These are phyloP conservation scores for Galerina sulciceps DNA, from an alignment of 768 basidiomycete species.

Conservation along the genomic window DNA sequence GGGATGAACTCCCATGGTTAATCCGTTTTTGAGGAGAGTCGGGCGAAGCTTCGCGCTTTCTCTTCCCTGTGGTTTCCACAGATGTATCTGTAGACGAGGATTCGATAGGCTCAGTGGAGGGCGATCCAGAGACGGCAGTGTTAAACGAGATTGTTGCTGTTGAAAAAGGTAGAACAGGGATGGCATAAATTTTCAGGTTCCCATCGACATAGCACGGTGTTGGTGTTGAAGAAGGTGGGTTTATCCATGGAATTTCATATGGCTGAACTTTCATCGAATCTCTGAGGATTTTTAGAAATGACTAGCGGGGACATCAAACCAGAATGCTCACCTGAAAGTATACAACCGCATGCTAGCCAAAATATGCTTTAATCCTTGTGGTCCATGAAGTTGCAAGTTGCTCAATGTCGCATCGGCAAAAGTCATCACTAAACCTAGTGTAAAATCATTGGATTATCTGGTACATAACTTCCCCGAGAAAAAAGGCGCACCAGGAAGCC, in stretches of 20 bases:
- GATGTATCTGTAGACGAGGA: neutral
- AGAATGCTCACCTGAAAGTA: slow-evolving; percentile 58
- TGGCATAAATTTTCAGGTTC: slow-evolving; percentile 66
- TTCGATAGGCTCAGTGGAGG: neutral
- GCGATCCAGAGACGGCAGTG: neutral
- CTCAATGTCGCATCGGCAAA: slow-evolving; percentile 72
- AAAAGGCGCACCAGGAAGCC: slow-evolving; percentile 68
- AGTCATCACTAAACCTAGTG: slow-evolving; percentile 77
- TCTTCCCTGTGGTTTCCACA: slow-evolving; percentile 37
- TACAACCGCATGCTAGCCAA: slow-evolving; percentile 74
- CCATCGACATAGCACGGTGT: slow-evolving; percentile 63
- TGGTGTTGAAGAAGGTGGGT: slow-evolving; percentile 22
- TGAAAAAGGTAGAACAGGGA: slow-evolving; percentile 43
- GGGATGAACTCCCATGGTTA: slow-evolving; percentile 10
- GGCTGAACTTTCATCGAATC: slow-evolving; percentile 53
- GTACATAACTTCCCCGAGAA: neutral
- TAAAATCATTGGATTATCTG: neutral
- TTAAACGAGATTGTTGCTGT: neutral
- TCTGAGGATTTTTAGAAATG: slow-evolving; percentile 34
- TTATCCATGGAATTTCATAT: slow-evolving; percentile 42
- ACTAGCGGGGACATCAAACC: neutral
- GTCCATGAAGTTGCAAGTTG: slow-evolving; percentile 69
- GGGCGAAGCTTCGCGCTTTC: slow-evolving; percentile 47
- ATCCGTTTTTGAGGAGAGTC: slow-evolving; percentile 40
- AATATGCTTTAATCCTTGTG: slow-evolving; percentile 70